Evolutionary conservation across 768 basidiomycete species (phyloP), one percentile per base, ranked within the genome.

Genomic region (Podaxis sp.): DNA sequence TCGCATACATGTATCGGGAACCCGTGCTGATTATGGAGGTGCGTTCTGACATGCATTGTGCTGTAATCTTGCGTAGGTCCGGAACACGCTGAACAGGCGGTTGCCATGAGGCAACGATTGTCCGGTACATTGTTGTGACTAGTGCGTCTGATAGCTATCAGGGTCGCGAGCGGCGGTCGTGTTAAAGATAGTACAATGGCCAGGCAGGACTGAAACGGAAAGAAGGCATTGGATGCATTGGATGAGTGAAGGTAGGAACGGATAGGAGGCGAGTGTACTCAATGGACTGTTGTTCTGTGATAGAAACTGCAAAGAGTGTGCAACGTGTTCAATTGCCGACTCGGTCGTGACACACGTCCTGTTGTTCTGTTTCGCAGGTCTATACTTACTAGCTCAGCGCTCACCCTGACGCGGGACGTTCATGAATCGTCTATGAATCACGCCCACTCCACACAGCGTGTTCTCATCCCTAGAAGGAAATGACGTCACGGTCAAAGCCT

Each of bases 21-120:
- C 36, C 33, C 26, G 40, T 40, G 54, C 51, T 52, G 46, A 56
- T 55, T 17, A 39, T 40, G 15, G 46, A 52, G 46, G 61, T 26
- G 36, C 61, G 15, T 57, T 57, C 55, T 57, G 61, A 42, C 44
- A 63, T 63, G 61, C 61, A 56, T 39, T 48, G 54, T 56, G 61
- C 61, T 62, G 54, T 62, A 39, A 55, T 56, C 44, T 56, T 62
- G 61, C 33, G 26, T 22, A 40, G 22, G 39, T 17, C 19, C 54
- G 36, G 46, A 57, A 63, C 61, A 51, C 48, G 55, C 8, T 15
- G 19, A 57, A 49, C 54, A 56, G 61, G 54, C 46, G 44, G 30
- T 28, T 57, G 55, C 61, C 61, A 63, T 22, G 61, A 63, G 61
- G 61, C 61, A 57, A 33, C 36, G n/a, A 38, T 56, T 51, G 36